A percentile compares a stretch with the other conserved stretches of the same genome.
phyloP scores from a whole-genome alignment of 352 stramenopile species.

The Thraustochytrium sp. region DNA sequence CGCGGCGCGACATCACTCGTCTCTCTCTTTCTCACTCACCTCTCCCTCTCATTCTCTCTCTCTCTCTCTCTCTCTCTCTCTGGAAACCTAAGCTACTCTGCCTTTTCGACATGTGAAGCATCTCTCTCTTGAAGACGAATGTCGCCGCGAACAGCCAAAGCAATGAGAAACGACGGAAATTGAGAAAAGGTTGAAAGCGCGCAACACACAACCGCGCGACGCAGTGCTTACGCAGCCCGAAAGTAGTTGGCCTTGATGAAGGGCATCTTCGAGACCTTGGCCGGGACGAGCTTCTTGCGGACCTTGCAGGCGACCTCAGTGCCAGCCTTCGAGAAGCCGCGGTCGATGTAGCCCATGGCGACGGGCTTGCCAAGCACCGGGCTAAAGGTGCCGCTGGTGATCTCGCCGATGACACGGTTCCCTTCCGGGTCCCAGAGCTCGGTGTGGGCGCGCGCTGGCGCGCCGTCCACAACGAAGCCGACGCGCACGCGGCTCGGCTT shows the following conservation, averaged over 20 bases:
- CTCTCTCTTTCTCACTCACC: too few species aligned
- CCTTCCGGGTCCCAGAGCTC: slow-evolving; percentile 43
- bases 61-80: too few species aligned
- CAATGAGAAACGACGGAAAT: too few species aligned
- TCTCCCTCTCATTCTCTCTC: too few species aligned
- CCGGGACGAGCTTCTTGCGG: slow-evolving; percentile 82
- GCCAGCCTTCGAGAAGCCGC: slow-evolving; percentile 75
- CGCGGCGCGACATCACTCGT: too few species aligned
- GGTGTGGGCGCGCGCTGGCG: slow-evolving; percentile 78
- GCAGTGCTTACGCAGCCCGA: slow-evolving; percentile 49
- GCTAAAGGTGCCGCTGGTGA: slow-evolving; percentile 94
- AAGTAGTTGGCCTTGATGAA: slow-evolving; percentile 96
- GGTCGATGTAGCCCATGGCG: slow-evolving; percentile 96
- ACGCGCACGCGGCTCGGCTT: slow-evolving; percentile 89
- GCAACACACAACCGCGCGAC: background rate
- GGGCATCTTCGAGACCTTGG: slow-evolving; percentile 93
- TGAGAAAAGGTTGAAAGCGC: background rate
- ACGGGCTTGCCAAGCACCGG: slow-evolving; percentile 91
- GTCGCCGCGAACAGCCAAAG: too few species aligned
- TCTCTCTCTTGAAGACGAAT: too few species aligned
- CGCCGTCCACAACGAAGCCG: slow-evolving; percentile 89
- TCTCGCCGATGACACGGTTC: slow-evolving; percentile 68
- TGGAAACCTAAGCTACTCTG: too few species aligned
- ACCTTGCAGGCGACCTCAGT: slow-evolving; percentile 89
- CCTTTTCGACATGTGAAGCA: too few species aligned